Percentiles rank a stretch among this genome's conserved stretches.
Evolutionary conservation across 805 yeast species (phyloP).

Genomic region (Diddensiella transvaalensis): DNA sequence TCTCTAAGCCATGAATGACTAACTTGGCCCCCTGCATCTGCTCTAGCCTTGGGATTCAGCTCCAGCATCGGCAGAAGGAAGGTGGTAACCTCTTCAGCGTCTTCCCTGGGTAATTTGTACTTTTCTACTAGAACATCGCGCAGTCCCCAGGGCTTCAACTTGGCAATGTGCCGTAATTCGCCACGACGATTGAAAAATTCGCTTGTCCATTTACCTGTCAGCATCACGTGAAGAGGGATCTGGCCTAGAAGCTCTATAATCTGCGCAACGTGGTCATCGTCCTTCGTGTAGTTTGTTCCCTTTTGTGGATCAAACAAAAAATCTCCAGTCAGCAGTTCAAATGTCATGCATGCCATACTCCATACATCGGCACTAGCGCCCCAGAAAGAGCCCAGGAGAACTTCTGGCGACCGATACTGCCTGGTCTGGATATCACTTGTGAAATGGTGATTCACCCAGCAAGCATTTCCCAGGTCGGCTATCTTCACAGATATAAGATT

Average conservation of each 20-base stretch:
- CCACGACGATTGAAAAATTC: constrained; percentile 64
- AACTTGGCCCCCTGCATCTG: constrained; percentile 94
- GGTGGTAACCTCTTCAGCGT: constrained; percentile 69
- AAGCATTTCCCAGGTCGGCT: constrained; percentile 92
- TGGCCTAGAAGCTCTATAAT: constrained; percentile 78
- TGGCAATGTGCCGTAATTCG: constrained; percentile 71
- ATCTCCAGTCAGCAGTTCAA: constrained; percentile 92
- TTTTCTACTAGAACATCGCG: constrained; percentile 79
- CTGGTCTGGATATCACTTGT: constrained; percentile 89
- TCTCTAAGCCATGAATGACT: constrained; percentile 81
- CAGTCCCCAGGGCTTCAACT: constrained; percentile 86
- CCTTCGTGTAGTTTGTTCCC: constrained; percentile 63
- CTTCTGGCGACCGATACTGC: constrained; percentile 91
- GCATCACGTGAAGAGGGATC: constrained; percentile 55
- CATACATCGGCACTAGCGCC: constrained; percentile 94
- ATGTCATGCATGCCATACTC: constrained; percentile 90
- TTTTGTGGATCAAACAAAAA: constrained; percentile 83
- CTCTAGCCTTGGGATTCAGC: constrained; percentile 73
- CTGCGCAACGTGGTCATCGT: constrained; percentile 96
- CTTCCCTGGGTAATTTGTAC: constrained; percentile 65
- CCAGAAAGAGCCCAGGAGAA: constrained; percentile 77
- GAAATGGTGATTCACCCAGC: constrained; percentile 75
- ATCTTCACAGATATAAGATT: constrained; percentile 75
- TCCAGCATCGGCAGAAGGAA: constrained; percentile 81
- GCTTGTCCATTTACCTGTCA: constrained; percentile 57